phyloP scores from a whole-genome alignment of 2,329 filamentous ascomycete species.

The Penicillium hordei region DNA sequence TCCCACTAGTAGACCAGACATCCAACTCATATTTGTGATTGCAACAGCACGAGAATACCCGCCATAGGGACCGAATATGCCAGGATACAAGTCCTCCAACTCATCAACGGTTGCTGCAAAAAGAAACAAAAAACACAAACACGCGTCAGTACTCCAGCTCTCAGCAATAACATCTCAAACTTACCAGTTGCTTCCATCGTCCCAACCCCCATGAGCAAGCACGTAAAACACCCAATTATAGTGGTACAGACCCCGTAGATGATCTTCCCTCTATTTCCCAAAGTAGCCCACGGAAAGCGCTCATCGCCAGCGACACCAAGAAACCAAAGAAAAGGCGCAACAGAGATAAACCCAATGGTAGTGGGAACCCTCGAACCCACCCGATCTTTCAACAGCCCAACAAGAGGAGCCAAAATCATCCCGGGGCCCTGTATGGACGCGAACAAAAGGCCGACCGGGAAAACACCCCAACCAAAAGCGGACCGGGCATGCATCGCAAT shows the following conservation, averaged over 20 bases:
- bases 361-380: conserved; percentile 7
- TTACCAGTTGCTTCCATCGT: conserved; percentile 13
- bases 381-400: conserved; percentile 3
- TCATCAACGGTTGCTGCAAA: conserved; percentile 15
- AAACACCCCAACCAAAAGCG: conserved; percentile 14
- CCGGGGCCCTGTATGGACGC: conserved; percentile 12
- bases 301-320: conserved; percentile 7
- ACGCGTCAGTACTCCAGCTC: not conserved
- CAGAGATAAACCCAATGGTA: not conserved
- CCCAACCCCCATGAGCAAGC: conserved; percentile 7
- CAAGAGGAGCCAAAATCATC: conserved; percentile 9
- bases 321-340: conserved; percentile 5
- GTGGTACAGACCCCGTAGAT: conserved; percentile 1
- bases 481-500: conserved; percentile 12
- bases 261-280: not conserved
- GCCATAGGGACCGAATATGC: conserved; percentile 24
- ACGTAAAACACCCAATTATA: conserved; percentile 9
- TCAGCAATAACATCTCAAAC: not conserved
- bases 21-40: conserved; percentile 24
- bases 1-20: conserved; percentile 19
- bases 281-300: conserved; percentile 1
- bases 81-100: conserved; percentile 16
- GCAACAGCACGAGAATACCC: conserved; percentile 27
- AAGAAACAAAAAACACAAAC: not conserved
- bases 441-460: conserved; percentile 13